Evolutionary conservation across 805 yeast genomes (phyloP), one percentile per base, ranked within the genome.

Genomic region (Wickerhamiella bombiphila): DNA sequence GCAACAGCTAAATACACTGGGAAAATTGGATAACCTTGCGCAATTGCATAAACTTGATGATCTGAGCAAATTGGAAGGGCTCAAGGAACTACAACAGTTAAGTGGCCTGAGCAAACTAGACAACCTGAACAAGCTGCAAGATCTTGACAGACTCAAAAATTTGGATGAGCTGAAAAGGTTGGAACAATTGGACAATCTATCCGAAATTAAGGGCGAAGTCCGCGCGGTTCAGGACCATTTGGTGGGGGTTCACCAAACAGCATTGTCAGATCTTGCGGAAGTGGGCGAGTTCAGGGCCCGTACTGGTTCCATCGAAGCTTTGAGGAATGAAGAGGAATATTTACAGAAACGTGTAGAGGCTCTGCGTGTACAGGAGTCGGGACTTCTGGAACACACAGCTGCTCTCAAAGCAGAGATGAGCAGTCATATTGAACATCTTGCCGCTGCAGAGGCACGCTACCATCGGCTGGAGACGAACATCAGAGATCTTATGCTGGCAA

Each of bases 151-250:
- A 7, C 42, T 32, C 17, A 26, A 15, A 15, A 6, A 32, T 21
- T 32, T 39, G 15, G 34, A 29, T 11, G 28, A 7, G 30, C 42
- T 46, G 11, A 39, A 34, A 15, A 22, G 15, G 14, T 39, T 41
- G 2, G n/a, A 31, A 20, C 14, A 22, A 8, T 22, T 39, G 16
- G 38, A 9, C 29, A 25, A 29, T 5, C 29, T 38, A 5, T 4
- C 29, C n/a, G 8, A 35, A 17, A 33, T 18, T 29, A 35, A 35
- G n/a, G 51, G 51, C 13, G 51, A 47, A 20, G 42, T 47, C 4
- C 40, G 48, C 8, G 51, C 51, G 9, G 37, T 46, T 14, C 48
- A 43, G 30, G 49, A 45, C 37, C 48, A 45, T 18, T 20, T 45
- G 32, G 16, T 42, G 4, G 42, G 44, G 2, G 25, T 32, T 15